These are phyloP conservation scores for Dioscorea dumetorum DNA, from an alignment of 106 monocot genomes.

Conservation along the genomic window DNA sequence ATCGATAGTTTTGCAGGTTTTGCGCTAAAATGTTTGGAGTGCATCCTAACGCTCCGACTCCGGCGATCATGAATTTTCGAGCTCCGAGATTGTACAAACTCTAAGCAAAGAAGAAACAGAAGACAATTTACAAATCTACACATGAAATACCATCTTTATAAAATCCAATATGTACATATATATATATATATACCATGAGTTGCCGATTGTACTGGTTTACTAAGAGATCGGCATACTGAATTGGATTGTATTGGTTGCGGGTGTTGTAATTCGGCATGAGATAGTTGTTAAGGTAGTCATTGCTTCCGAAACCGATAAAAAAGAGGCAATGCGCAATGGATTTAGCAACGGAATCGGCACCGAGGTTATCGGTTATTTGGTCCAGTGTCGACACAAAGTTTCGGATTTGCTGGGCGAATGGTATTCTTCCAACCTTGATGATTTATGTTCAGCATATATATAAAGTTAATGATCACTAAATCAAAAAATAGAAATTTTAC, in stretches of 20 bases:
- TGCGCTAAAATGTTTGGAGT: constrained; percentile 28
- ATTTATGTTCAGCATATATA: neutral
- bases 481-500: neutral
- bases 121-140: neutral
- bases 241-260: constrained; percentile 49
- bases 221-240: constrained; percentile 64
- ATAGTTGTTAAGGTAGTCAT: constrained; percentile 97
- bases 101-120: constrained; percentile 6
- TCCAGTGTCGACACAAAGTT: constrained; percentile 74
- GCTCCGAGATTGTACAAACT: constrained; percentile 34
- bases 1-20: neutral
- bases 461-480: neutral
- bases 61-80: constrained; percentile 21
- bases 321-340: constrained; percentile 50
- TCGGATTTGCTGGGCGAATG: constrained; percentile 81
- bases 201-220: constrained; percentile 51
- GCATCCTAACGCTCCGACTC: constrained; percentile 29
- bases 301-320: constrained; percentile 89
- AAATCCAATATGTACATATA: neutral
- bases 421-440: constrained; percentile 63
- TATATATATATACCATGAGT: constrained; percentile 15
- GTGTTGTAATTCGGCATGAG: constrained; percentile 78
- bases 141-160: neutral
- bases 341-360: constrained; percentile 25
- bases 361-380: constrained; percentile 39